phyloP scores from a whole-genome alignment of 345 rosid genomes.

The Mercurialis annua region DNA sequence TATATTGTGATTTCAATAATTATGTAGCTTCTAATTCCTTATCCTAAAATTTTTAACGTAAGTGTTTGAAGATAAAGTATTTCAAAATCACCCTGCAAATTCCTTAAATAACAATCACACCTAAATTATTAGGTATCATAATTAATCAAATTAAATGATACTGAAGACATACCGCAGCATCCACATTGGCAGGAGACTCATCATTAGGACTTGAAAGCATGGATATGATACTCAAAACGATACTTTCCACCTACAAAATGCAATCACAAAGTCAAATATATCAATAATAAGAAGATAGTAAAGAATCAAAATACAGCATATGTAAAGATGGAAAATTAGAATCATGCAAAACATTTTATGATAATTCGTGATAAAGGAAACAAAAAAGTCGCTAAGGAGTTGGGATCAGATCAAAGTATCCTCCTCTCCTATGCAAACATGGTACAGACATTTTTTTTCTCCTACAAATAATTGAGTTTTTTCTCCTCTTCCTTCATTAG shows the following conservation, averaged over 20 bases:
- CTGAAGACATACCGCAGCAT: slow-evolving; percentile 66
- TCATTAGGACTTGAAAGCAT: slow-evolving; percentile 93
- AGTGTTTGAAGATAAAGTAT: too few species aligned
- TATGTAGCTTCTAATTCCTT: too few species aligned
- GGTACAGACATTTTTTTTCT: background rate
- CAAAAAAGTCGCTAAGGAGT: background rate
- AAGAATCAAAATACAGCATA: background rate
- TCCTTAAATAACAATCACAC: background rate
- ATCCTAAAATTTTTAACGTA: too few species aligned
- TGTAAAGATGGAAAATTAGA: background rate
- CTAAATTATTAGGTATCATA: background rate
- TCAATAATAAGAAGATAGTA: background rate
- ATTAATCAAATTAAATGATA: background rate
- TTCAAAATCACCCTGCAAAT: background rate
- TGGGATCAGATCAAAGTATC: background rate
- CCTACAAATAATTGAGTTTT: background rate
- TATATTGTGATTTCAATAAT: too few species aligned
- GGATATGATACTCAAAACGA: slow-evolving; percentile 77
- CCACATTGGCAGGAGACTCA: slow-evolving; percentile 90
- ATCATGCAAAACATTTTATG: background rate
- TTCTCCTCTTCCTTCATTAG: background rate
- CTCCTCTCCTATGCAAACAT: background rate
- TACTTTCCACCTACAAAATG: slow-evolving; percentile 69
- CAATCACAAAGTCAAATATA: background rate
- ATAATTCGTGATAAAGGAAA: background rate